Base-by-base conservation (phyloP, 768 basidiomycete species). In the Leccinum pellstonianum region DNA sequence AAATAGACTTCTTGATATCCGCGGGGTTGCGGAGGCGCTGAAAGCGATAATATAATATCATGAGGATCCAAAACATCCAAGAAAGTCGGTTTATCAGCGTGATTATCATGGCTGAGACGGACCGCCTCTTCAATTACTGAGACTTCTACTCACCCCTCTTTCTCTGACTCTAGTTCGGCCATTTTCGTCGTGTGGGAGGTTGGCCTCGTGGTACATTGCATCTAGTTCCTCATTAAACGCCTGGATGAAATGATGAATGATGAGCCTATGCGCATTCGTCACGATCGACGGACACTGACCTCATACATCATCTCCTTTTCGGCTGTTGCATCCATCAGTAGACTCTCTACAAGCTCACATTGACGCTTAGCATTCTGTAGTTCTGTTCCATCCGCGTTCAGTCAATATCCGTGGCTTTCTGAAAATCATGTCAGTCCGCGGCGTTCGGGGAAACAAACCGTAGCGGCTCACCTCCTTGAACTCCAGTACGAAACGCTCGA, bases 281-380 rank as follows among this genome's bases (percentile, higher is more conserved):
- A 23, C 23, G 31, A 31, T 41, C 17, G 38, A 27, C 31, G 21
- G 19, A 6, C 23, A 69, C 81, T 66, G 47, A 94, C 93, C 80
- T 94, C 90, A 64, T 94, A 95, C 83, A 95, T 89, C 70, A 93
- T 90, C 67, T 95, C 91, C 74, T 95, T 91, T 77, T 97, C 94
- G 1, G 86, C 81, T 8, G 88, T 89, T 33, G 86, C 84, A 66
- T 95, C 90, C n/a, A 81, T 80, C 14, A 93, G 78, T 33, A 95
- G 79, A 64, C 83, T 84, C 72, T 91, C 91, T 3, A 94, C 83
- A 27, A 93, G 76, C 64, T 91, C 91, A 61, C 85, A 87, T 70
- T 92, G 90, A 14, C 90, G 82, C 63, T 83, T 87, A 15, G 83
- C 75, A 63, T 83, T 86, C 67, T 87, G 83, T 35, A 94, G 78